Evolutionary conservation across 345 rosid genomes (phyloP).

Genomic region (Salix dunnii): DNA sequence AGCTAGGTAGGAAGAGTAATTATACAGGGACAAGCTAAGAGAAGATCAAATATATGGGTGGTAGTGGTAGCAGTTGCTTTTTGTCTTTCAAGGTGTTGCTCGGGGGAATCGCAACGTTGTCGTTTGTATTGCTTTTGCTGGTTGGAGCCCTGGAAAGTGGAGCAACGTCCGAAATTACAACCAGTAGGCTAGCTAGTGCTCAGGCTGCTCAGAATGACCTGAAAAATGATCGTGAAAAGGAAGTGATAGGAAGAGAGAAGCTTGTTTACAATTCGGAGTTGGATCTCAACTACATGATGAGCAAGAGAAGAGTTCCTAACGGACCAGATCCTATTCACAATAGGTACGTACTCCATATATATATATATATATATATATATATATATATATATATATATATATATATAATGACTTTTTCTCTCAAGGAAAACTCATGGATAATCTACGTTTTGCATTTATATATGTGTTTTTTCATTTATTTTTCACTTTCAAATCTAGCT

Average conservation of each 20-base stretch:
- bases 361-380: no score
- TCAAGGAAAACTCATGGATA: background rate
- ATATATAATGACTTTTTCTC: no score
- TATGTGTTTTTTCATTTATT: background rate
- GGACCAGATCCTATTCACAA: slow-evolving; percentile 98
- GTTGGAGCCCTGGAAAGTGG: slow-evolving; percentile 25
- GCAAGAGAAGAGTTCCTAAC: slow-evolving; percentile 83
- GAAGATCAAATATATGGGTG: slow-evolving; percentile 7
- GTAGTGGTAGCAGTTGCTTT: slow-evolving; percentile 9
- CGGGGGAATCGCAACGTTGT: slow-evolving; percentile 25
- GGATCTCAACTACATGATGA: slow-evolving; percentile 54
- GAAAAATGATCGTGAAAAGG: slow-evolving; percentile 2
- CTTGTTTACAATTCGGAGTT: slow-evolving; percentile 23
- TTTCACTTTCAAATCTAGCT: background rate
- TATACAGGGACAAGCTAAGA: slow-evolving; percentile 7
- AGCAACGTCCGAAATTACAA: slow-evolving; percentile 12
- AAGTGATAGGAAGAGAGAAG: slow-evolving; percentile 23
- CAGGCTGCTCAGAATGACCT: background rate
- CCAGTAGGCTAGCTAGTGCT: background rate
- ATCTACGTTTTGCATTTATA: background rate
- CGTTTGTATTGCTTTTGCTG: slow-evolving; percentile 36
- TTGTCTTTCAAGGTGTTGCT: slow-evolving; percentile 17
- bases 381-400: no score
- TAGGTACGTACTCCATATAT: slow-evolving; percentile 43
- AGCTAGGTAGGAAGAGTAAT: no score